Evolutionary conservation across 345 rosid genomes (phyloP), one percentile per base, ranked within the genome.

Genomic region (Triadica sebifera): DNA sequence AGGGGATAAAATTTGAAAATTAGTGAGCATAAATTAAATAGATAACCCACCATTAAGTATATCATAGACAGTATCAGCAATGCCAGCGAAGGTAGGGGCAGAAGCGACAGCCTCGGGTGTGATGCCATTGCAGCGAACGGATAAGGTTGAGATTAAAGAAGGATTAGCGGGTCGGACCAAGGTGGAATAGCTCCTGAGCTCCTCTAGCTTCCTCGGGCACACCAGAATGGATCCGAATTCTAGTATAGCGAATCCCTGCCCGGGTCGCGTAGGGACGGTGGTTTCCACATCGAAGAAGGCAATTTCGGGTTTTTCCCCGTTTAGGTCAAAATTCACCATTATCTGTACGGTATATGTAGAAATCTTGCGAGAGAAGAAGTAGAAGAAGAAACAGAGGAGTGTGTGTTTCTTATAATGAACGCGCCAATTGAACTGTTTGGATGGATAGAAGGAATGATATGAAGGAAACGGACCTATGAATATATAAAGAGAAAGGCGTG

Each of bases 201-300:
- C 98, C 65, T 50, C 85, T 0, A 94, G 91, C 83, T 79, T 92
- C 79, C 78, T 84, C 4, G 98, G 89, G 78, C 98, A 93, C 1
- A 94, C 93, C 55, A 92, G 84, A 57, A 94, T 94, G 56, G 98
- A 83, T 55, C 98, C 98, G 72, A 94, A 94, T 81, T 94, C 98
- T 0, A 91, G 88, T 37, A 94, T 80, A 20, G 88, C 87, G 64
- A 65, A 83, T n/a, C n/a, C n/a, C 82, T 92, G 95, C 15, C 97
- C 90, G 0, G 84, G 9, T 12, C 89, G 84, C 50, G 65, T 74
- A 0, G 98, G 98, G 4, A 89, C 79, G 0, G 98, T 94, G 13
- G 98, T 94, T 70, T 94, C 98, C 0, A 93, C 38, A 78, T 94
- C 98, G 81, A 94, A 92, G 91, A 94, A 94, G 10, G 81, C 97